Evolutionary conservation across 163 green algal species (phyloP).

Genomic region (Coccomyxa subellipsoidea): DNA sequence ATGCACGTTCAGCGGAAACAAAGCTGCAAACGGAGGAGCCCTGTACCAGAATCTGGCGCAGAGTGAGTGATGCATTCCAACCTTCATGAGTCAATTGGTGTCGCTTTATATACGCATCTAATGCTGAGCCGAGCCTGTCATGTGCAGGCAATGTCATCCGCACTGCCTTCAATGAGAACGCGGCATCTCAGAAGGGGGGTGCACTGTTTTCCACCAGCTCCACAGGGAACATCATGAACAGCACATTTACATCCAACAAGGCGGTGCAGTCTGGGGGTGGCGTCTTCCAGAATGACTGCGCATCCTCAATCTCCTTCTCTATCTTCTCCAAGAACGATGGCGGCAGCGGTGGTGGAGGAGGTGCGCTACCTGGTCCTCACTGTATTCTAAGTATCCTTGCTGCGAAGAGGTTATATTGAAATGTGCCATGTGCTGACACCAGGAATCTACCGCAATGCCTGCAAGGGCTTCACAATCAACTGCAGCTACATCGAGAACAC

Average conservation of each 20-base stretch:
- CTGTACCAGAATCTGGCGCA: constrained; percentile 15
- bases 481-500: constrained; percentile 2
- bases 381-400: background rate
- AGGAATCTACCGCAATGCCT: constrained; percentile 2
- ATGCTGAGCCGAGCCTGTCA: too few species aligned
- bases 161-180: constrained; percentile 9
- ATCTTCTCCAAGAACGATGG: background rate
- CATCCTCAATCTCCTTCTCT: background rate
- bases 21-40: constrained; percentile 10
- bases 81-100: too few species aligned
- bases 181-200: constrained; percentile 3
- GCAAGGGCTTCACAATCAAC: background rate
- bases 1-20: constrained; percentile 17
- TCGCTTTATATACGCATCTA: too few species aligned
- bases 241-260: background rate
- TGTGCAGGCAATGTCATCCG: constrained; percentile 5
- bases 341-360: background rate
- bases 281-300: background rate
- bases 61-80: background rate
- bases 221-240: constrained; percentile 6
- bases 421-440: background rate
- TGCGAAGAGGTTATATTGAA: background rate
- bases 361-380: background rate
- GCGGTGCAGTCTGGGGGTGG: background rate
- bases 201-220: background rate